Base-by-base conservation (phyloP, 2,329 filamentous ascomycete species). In the Apiospora sp. region DNA sequence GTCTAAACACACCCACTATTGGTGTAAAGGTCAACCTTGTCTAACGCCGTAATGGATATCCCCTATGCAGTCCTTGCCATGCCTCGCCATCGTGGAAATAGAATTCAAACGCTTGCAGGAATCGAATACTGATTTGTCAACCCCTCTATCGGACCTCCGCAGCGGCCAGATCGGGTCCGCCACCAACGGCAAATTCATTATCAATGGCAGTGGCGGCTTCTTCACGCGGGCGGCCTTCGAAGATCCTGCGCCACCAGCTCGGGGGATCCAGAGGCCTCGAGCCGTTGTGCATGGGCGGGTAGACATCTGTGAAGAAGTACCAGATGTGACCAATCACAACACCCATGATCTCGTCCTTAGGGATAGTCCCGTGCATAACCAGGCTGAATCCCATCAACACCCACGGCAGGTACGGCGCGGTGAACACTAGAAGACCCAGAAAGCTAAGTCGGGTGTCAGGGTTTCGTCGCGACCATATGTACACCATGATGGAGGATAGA, bases 281-380 rank as follows among this genome's bases (percentile, higher is more conserved):
- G 24, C 94, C 94, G 75, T 93, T 91, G 83, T 98, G 94, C 61
- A 98, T 89, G 3, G 95, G 93, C 4, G 96, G 96, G 82, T 98
- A 99, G 22, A 99, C 95, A 81, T 99, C 96, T 73, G 92, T 94
- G 83, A 98, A 98, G 85, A 98, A 99, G 83, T 98, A 99, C 93
- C 95, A 98, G 54, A 98, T 88, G 83, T 99, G 96, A 13, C 96
- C 96, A 51, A 98, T 95, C 13, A 96, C 91, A 22, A 98, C 94
- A 4, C 96, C 96, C 85, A 97, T 94, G 75, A 99, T 93, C 86
- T 99, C 96, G 81, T 98, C 96, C 83, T 97, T 97, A 4, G 96
- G 96, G 58, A 98, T 88, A 6, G 89, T 93, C 8, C 94, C 94
- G 81, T 98, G 95, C 81, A 98, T 88, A n/a, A 98, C 88, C 67